Evolutionary conservation across 148 eudicot species (phyloP).

Genomic region (Simmondsia chinensis): DNA sequence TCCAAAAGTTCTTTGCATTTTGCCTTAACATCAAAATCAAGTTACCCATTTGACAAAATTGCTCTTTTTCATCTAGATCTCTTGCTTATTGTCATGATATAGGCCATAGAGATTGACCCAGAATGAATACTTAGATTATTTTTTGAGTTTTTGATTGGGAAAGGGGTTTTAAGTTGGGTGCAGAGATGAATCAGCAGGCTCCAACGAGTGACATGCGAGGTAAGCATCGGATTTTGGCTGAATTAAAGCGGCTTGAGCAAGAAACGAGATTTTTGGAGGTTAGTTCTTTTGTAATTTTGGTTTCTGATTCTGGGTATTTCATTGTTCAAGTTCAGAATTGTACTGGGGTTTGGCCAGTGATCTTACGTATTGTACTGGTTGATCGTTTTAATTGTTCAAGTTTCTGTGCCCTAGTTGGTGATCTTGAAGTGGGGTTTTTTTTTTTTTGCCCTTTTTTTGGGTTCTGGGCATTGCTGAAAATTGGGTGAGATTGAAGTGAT

Average conservation of each 20-base stretch:
- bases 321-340: too few species aligned
- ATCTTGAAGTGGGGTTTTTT: not conserved
- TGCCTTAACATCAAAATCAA: too few species aligned
- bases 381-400: too few species aligned
- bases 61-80: too few species aligned
- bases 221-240: slow-evolving; percentile 76
- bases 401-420: too few species aligned
- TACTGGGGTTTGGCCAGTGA: too few species aligned
- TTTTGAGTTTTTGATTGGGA: not conserved
- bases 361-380: too few species aligned
- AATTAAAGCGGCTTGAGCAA: slow-evolving; percentile 74
- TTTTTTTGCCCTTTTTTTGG: too few species aligned
- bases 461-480: too few species aligned
- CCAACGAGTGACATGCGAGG: slow-evolving; percentile 51
- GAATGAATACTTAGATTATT: not conserved
- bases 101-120: not conserved
- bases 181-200: slow-evolving; percentile 30
- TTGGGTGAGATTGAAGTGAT: too few species aligned
- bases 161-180: slow-evolving; percentile 1
- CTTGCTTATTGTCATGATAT: not conserved
- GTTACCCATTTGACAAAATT: too few species aligned
- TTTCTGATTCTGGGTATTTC: not conserved
- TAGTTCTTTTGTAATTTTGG: slow-evolving; percentile 2
- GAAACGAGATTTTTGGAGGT: slow-evolving; percentile 66
- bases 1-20: too few species aligned